phyloP scores from a whole-genome alignment of 1,284 basidiomycete genomes.

The Ceratobasidium sp. region DNA sequence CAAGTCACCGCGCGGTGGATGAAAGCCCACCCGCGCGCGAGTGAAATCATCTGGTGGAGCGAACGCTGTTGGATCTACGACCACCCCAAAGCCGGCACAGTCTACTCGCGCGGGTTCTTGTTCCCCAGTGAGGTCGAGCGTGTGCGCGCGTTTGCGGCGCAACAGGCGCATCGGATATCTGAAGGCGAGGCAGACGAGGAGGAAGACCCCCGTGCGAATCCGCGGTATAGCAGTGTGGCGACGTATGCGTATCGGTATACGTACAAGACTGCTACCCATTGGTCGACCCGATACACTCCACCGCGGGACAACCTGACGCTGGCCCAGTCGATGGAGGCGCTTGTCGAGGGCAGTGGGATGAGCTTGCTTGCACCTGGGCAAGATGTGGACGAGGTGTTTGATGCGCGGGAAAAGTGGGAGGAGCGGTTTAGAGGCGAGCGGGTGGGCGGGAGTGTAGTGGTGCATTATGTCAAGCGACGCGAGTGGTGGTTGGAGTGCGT shows the following conservation, averaged over 20 bases:
- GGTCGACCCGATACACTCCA: constrained; percentile 76
- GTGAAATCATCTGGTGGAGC: constrained; percentile 84
- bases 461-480: constrained; percentile 96
- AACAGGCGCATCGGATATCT: constrained; percentile 6
- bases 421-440: constrained; percentile 65
- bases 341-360: constrained; percentile 92
- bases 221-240: constrained; percentile 22
- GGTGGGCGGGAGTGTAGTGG: constrained; percentile 90
- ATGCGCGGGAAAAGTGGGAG: constrained; percentile 68
- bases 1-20: constrained; percentile 95
- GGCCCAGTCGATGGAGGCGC: constrained; percentile 82
- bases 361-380: constrained; percentile 51
- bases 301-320: constrained; percentile 72
- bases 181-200: constrained; percentile 13
- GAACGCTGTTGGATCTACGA: constrained; percentile 99
- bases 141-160: constrained; percentile 54
- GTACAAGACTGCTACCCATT: constrained; percentile 86
- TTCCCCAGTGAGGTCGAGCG: constrained; percentile 88
- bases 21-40: constrained; percentile 79
- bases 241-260: constrained; percentile 49
- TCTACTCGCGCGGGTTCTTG: constrained; percentile 95
- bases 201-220: constrained; percentile 14
- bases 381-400: constrained; percentile 65
- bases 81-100: constrained; percentile 90
- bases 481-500: constrained; percentile 97